Conservation (phyloP, 78 protist species). For the Speleostelium caveatum region DNA sequence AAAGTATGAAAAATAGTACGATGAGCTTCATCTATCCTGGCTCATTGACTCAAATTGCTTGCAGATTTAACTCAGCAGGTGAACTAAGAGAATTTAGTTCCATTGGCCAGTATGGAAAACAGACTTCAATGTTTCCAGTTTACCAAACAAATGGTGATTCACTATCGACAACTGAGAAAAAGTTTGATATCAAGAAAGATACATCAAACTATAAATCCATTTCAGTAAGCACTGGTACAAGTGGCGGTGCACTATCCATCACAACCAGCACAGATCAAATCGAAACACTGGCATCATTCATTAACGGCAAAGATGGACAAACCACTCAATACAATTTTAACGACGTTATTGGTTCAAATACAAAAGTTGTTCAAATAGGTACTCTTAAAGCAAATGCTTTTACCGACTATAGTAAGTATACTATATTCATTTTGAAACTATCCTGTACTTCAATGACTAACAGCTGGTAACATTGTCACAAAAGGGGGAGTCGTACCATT, state of each 20-base stretch:
- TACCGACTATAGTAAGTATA: not conserved
- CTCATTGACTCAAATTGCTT: not conserved
- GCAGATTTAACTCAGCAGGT: not conserved
- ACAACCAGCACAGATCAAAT: not conserved
- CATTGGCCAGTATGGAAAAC: not conserved
- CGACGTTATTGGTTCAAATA: not conserved
- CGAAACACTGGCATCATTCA: not conserved
- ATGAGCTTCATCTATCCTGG: not conserved
- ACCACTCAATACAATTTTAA: not conserved
- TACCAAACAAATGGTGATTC: not conserved
- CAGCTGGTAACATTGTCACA: too few relatives aligned
- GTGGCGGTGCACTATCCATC: not conserved
- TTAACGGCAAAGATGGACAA: not conserved
- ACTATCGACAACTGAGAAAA: not conserved
- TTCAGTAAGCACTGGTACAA: not conserved
- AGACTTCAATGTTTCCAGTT: not conserved
- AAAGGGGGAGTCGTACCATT: not conserved
- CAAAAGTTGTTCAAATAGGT: not conserved
- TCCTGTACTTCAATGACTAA: not conserved
- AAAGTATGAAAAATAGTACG: not conserved
- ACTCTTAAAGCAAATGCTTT: not conserved
- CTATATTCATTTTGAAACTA: not conserved
- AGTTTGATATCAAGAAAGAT: not conserved
- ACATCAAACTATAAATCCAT: not conserved
- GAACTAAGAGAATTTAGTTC: not conserved